Conservation (phyloP, 768 basidiomycete species). For the Xerocomus potaroensis region DNA sequence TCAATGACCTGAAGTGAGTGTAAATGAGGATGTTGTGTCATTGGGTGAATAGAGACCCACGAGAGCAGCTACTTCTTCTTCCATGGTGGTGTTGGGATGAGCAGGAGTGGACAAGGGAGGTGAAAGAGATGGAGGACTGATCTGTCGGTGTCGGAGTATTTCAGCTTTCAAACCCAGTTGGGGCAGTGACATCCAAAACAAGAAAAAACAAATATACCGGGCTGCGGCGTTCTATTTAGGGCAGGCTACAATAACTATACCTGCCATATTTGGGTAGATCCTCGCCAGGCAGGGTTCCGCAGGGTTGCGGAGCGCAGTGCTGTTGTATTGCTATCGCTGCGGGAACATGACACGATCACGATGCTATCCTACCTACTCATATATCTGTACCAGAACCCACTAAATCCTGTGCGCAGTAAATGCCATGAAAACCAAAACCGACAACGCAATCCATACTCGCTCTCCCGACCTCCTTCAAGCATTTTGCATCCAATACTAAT, state of each 20-base stretch:
- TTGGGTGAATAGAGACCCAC: constrained; percentile 24
- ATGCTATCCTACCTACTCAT: no score
- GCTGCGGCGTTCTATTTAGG: not conserved
- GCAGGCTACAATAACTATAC: constrained; percentile 3
- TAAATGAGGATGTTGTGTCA: not conserved
- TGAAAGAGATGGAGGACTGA: constrained; percentile 14
- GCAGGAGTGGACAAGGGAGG: constrained; percentile 17
- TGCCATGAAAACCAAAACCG: constrained; percentile 37
- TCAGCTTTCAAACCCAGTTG: constrained; percentile 19
- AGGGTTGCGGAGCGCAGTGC: constrained; percentile 6
- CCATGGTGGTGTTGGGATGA: constrained; percentile 39
- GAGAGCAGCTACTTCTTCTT: constrained; percentile 62
- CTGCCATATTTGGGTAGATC: constrained; percentile 14
- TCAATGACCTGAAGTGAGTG: constrained; percentile 69
- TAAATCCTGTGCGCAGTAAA: constrained; percentile 11
- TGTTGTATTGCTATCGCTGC: no score
- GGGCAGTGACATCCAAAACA: constrained; percentile 16
- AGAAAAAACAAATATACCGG: constrained; percentile 13
- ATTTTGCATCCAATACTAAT: constrained; percentile 34
- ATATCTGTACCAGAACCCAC: constrained; percentile 18
- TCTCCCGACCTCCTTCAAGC: constrained; percentile 34
- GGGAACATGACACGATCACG: no score
- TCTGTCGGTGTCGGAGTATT: constrained; percentile 28
- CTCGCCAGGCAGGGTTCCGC: constrained; percentile 1
- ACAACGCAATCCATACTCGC: constrained; percentile 32